phyloP scores from a whole-genome alignment of 2,329 filamentous ascomycete species.

The Scedosporium dehoogii region DNA sequence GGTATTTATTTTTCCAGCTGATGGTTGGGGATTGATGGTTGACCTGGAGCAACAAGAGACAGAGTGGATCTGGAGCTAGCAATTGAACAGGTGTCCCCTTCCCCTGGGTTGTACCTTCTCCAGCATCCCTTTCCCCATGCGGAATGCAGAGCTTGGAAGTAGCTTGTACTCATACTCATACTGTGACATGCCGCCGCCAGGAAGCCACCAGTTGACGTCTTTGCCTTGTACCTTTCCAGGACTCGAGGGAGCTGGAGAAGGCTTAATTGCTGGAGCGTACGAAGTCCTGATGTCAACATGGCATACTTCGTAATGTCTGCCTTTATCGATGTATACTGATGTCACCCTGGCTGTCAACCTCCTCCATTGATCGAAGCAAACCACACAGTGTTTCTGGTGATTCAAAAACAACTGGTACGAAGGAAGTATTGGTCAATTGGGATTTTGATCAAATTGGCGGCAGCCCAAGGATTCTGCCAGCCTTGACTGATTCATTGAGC shows the following conservation, averaged over 20 bases:
- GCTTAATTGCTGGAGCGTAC: too few species aligned
- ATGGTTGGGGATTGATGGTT: slow-evolving; percentile 6
- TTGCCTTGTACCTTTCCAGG: background rate
- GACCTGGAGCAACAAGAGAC: slow-evolving; percentile 9
- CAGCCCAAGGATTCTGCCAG: too few species aligned
- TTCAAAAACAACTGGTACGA: too few species aligned
- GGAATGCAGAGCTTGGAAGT: background rate
- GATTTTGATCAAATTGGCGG: too few species aligned
- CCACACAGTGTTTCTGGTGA: too few species aligned
- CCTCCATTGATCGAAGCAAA: too few species aligned
- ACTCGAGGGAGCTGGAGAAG: too few species aligned
- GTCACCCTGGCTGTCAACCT: too few species aligned
- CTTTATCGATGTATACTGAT: too few species aligned
- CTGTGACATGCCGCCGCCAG: background rate
- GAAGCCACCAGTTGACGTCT: background rate
- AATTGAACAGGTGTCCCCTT: slow-evolving; percentile 37
- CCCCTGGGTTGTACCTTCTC: background rate
- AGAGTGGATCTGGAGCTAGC: slow-evolving; percentile 14
- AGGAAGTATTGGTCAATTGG: too few species aligned
- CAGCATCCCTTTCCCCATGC: slow-evolving; percentile 1
- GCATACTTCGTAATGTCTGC: too few species aligned
- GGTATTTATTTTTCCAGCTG: slow-evolving; percentile 23
- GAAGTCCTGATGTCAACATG: too few species aligned
- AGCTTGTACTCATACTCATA: background rate
- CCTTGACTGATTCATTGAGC: background rate